Conservation (phyloP, 2,329 filamentous ascomycete species). For the Aspergillus intermedius region DNA sequence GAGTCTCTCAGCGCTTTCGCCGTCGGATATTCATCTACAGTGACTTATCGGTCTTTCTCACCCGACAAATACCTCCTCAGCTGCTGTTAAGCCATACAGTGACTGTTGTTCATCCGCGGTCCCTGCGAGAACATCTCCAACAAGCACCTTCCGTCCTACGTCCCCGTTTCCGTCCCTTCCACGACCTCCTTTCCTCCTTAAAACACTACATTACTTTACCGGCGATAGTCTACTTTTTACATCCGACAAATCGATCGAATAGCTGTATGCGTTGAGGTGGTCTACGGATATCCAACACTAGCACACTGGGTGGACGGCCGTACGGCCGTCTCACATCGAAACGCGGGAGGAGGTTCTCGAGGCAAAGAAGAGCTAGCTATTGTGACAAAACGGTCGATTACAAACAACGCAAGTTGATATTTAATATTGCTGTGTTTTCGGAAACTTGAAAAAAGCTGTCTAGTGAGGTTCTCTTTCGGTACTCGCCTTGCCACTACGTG, state of each 20-base stretch:
- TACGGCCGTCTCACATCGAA: slow-evolving; percentile 28
- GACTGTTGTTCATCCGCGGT: no score
- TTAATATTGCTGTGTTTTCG: neutral
- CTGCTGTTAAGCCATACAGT: no score
- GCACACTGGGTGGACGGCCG: slow-evolving; percentile 29
- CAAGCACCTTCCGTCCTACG: no score
- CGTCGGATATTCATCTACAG: no score
- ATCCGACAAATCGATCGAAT: neutral
- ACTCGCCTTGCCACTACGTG: neutral
- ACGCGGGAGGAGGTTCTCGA: slow-evolving; percentile 24
- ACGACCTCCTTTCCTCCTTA: neutral
- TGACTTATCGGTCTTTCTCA: no score
- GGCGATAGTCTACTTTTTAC: neutral
- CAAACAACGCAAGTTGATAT: neutral
- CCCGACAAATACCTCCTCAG: no score
- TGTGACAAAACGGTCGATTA: neutral
- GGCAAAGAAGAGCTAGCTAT: slow-evolving; percentile 4
- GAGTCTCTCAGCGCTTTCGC: no score
- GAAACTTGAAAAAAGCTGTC: neutral
- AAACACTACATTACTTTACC: neutral
- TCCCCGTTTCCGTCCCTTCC: neutral
- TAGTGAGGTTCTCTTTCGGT: slow-evolving; percentile 1
- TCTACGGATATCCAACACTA: slow-evolving; percentile 11
- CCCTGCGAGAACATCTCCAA: no score
- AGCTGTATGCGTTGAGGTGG: slow-evolving; percentile 9